Evolutionary conservation across 768 basidiomycete genomes (phyloP).

Genomic region (Tremella mesenterica): DNA sequence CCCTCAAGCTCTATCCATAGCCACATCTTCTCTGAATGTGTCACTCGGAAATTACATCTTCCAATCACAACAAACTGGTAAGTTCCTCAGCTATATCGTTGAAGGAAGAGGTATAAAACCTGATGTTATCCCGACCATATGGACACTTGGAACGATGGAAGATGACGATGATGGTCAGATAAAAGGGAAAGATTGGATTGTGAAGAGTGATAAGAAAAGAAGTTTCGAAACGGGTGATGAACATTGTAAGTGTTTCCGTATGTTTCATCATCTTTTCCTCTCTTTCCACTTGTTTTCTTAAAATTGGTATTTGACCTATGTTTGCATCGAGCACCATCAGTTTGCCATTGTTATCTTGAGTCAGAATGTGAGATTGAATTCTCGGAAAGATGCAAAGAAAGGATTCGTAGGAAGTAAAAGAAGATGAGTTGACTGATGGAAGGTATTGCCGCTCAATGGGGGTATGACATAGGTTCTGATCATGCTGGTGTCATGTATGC

Average conservation of each 20-base stretch:
- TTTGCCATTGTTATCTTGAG: too few relatives aligned
- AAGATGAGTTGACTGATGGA: too few relatives aligned
- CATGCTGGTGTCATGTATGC: conserved; percentile 1
- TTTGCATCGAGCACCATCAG: neutral
- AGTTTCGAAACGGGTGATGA: neutral
- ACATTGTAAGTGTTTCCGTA: neutral
- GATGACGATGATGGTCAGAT: neutral
- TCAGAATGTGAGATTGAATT: too few relatives aligned
- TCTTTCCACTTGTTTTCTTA: too few relatives aligned
- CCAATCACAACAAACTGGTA: neutral
- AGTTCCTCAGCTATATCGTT: neutral
- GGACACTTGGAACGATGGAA: neutral
- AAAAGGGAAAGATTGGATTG: neutral
- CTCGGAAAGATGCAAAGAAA: too few relatives aligned
- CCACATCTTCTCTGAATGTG: neutral
- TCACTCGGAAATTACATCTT: neutral
- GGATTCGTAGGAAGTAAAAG: too few relatives aligned
- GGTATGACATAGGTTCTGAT: neutral
- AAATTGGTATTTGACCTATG: neutral
- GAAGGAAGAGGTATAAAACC: neutral
- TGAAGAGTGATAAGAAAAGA: neutral
- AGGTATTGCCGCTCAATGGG: neutral
- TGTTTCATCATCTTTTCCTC: too few relatives aligned
- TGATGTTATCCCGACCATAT: neutral
- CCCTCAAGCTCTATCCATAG: neutral